Conservation (phyloP, 306 rosid genomes). For the Cucurbita ficifolia region DNA sequence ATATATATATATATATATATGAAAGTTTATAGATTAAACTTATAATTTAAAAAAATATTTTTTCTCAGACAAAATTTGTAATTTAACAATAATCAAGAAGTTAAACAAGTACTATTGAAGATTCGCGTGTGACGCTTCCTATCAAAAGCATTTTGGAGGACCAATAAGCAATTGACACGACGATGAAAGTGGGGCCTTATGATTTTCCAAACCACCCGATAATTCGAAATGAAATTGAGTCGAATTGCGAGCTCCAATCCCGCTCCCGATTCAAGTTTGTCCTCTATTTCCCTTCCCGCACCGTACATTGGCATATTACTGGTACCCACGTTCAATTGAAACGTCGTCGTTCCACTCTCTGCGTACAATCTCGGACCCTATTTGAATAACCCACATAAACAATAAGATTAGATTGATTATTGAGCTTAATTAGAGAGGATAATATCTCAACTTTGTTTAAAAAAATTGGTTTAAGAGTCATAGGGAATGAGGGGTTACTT, state of each 20-base stretch:
- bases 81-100: conserved; percentile 4
- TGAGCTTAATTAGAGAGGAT: too few species aligned
- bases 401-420: neutral
- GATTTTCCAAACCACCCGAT: conserved; percentile 35
- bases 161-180: conserved; percentile 33
- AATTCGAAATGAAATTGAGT: conserved; percentile 28
- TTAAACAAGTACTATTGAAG: conserved; percentile 40
- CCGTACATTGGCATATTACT: conserved; percentile 68
- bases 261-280: conserved; percentile 46
- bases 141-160: conserved; percentile 32
- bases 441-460: too few species aligned
- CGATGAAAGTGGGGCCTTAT: conserved; percentile 44
- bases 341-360: conserved; percentile 43
- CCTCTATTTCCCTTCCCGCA: conserved; percentile 84
- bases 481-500: conserved; percentile 20
- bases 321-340: conserved; percentile 26
- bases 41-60: too few species aligned
- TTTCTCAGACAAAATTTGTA: neutral
- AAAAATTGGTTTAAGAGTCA: too few species aligned
- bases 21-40: too few species aligned
- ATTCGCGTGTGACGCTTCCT: conserved; percentile 41
- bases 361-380: conserved; percentile 55
- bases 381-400: neutral
- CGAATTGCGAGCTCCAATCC: conserved; percentile 39
- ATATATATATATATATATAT: too few species aligned